Percentiles rank a stretch among this genome's conserved stretches.
These are phyloP conservation scores for Tetracladium maxilliforme DNA, from an alignment of 2,329 filamentous ascomycete genomes.

Conservation along the genomic window DNA sequence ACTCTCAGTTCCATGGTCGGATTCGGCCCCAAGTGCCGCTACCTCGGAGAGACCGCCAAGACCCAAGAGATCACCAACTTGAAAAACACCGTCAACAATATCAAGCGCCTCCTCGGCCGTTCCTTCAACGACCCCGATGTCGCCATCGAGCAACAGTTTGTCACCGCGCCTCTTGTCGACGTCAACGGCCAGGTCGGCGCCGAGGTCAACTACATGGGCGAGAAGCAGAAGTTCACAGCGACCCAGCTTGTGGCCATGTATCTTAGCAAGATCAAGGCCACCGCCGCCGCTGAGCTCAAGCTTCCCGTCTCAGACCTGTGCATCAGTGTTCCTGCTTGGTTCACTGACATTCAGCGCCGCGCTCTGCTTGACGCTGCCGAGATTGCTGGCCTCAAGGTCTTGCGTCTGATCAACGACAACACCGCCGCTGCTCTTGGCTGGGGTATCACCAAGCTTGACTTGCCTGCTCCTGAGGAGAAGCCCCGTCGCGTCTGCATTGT, in stretches of 20 bases:
- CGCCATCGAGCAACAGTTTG: slow-evolving; percentile 80
- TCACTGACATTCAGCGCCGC: slow-evolving; percentile 86
- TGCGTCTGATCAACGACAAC: slow-evolving; percentile 94
- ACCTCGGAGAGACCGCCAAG: slow-evolving; percentile 90
- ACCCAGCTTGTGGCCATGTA: slow-evolving; percentile 93
- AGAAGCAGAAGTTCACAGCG: slow-evolving; percentile 91
- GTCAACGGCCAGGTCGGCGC: slow-evolving; percentile 89
- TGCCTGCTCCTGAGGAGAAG: slow-evolving; percentile 79
- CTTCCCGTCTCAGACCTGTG: slow-evolving; percentile 87
- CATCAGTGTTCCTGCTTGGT: slow-evolving; percentile 91
- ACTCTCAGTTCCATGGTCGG: slow-evolving; percentile 71
- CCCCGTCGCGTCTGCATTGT: slow-evolving; percentile 81
- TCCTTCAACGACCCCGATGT: slow-evolving; percentile 81
- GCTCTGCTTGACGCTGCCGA: slow-evolving; percentile 82
- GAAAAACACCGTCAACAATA: slow-evolving; percentile 90
- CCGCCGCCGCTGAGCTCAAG: slow-evolving; percentile 73
- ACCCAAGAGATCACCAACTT: slow-evolving; percentile 99
- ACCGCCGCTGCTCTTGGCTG: slow-evolving; percentile 92
- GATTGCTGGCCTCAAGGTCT: slow-evolving; percentile 81
- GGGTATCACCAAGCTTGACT: slow-evolving; percentile 94
- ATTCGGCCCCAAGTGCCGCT: slow-evolving; percentile 87
- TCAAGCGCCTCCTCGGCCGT: slow-evolving; percentile 88
- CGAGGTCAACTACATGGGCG: slow-evolving; percentile 82
- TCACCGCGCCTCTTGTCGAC: slow-evolving; percentile 76
- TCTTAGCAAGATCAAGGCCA: slow-evolving; percentile 86